Percentiles rank a stretch among this genome's conserved stretches.
Evolutionary conservation across 2,329 filamentous ascomycete species (phyloP).

Genomic region (Drechslerella dactyloides): DNA sequence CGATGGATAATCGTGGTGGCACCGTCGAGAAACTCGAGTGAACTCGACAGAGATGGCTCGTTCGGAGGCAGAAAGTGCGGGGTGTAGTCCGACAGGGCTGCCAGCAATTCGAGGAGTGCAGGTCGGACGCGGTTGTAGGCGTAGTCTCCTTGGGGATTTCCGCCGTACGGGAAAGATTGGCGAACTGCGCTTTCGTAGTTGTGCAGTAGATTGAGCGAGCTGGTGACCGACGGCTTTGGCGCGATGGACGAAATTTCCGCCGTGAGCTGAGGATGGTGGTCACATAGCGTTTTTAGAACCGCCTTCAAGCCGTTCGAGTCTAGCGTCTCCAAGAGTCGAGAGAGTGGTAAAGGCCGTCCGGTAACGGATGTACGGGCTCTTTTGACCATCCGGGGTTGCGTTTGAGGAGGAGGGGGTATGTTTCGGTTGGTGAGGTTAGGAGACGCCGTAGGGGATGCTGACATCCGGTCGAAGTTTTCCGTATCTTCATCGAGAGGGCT

Average conservation of each 20-base stretch:
- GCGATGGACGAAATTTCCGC: conserved; percentile 83
- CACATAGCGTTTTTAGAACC: conserved; percentile 88
- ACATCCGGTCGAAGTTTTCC: conserved; percentile 81
- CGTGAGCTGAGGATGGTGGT: conserved; percentile 82
- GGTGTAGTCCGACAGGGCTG: conserved; percentile 91
- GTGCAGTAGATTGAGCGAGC: conserved; percentile 78
- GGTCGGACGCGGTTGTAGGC: conserved; percentile 91
- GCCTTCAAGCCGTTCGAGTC: conserved; percentile 82
- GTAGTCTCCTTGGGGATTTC: conserved; percentile 85
- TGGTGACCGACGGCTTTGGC: conserved; percentile 82
- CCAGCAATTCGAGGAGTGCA: conserved; percentile 77
- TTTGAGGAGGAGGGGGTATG: conserved; percentile 68
- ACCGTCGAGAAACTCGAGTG: conserved; percentile 84
- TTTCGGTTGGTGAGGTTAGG: conserved; percentile 74
- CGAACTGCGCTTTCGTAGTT: conserved; percentile 81
- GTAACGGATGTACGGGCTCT: conserved; percentile 71
- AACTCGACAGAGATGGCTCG: conserved; percentile 81
- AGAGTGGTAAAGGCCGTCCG: conserved; percentile 69
- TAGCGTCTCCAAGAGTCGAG: conserved; percentile 90
- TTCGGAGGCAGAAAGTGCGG: conserved; percentile 92
- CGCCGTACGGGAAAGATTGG: conserved; percentile 81
- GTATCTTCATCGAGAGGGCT: conserved; percentile 38
- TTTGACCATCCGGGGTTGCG: conserved; percentile 68
- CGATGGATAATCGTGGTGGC: conserved; percentile 89
- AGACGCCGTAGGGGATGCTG: conserved; percentile 81